Conservation (phyloP, 2,329 filamentous ascomycete genomes). For the Calonectria fujianensis region DNA sequence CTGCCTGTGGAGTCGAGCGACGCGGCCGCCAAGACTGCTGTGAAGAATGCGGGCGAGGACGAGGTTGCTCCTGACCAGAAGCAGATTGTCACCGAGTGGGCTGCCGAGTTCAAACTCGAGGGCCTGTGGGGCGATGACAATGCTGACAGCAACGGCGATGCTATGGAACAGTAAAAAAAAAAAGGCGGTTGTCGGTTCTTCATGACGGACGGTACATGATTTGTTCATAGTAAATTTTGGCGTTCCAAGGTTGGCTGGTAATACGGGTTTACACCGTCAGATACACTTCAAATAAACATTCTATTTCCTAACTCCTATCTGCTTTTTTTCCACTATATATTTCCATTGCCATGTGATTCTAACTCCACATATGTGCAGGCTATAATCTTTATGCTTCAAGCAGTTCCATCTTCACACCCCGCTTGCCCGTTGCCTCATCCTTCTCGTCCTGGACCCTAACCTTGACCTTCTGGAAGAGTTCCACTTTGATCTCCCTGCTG, state of each 20-base stretch:
- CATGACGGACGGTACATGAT: constrained; percentile 55
- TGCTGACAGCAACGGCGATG: constrained; percentile 62
- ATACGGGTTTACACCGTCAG: constrained; percentile 55
- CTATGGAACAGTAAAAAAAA: constrained; percentile 69
- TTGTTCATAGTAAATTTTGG: constrained; percentile 57
- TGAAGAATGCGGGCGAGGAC: constrained; percentile 65
- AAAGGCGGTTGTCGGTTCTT: constrained; percentile 39
- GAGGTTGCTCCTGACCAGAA: constrained; percentile 80
- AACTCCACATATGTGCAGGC: constrained; percentile 5
- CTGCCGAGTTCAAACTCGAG: constrained; percentile 95
- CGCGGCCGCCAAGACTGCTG: constrained; percentile 56
- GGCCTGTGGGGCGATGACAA: constrained; percentile 86
- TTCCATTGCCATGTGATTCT: constrained; percentile 38
- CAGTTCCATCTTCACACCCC: constrained; percentile 87
- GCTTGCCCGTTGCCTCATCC: constrained; percentile 97
- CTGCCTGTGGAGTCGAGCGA: constrained; percentile 70
- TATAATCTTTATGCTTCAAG: constrained; percentile 60
- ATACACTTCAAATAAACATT: constrained; percentile 54
- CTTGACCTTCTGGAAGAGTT: constrained; percentile 93
- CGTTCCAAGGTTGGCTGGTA: constrained; percentile 59
- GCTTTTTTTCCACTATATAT: constrained; percentile 43
- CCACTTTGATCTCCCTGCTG: constrained; percentile 76
- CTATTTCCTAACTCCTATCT: constrained; percentile 50
- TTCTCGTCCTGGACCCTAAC: constrained; percentile 94
- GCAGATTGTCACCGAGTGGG: constrained; percentile 93